A percentile compares a stretch with the other conserved stretches of the same genome.
Evolutionary conservation across 768 basidiomycete genomes (phyloP).

Genomic region (Gautieria morchelliformis): DNA sequence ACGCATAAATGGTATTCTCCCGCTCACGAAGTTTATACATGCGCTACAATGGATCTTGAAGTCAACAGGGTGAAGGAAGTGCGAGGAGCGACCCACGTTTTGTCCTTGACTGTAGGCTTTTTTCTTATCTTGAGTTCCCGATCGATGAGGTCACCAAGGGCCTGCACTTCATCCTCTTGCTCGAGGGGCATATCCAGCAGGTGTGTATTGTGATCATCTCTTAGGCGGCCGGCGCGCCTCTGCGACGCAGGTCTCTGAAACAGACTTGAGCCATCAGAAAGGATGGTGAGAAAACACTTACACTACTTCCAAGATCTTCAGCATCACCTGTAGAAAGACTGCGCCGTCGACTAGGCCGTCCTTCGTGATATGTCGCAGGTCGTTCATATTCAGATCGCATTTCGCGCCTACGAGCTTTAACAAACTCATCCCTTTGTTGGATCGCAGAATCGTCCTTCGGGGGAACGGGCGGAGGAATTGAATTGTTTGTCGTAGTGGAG

Average conservation of each 20-base stretch:
- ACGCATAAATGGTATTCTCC: constrained; percentile 70
- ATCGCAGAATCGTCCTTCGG: constrained; percentile 6
- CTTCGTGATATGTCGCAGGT: constrained; percentile 8
- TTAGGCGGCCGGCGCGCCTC: constrained; percentile 14
- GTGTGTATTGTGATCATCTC: constrained; percentile 21
- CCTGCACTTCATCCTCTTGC: constrained; percentile 39
- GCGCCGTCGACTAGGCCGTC: constrained; percentile 46
- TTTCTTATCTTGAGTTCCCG: constrained; percentile 46
- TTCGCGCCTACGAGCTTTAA: constrained; percentile 1
- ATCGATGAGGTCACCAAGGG: constrained; percentile 61
- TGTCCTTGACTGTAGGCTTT: constrained; percentile 6
- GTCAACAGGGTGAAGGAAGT: background rate
- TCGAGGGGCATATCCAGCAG: constrained; percentile 28
- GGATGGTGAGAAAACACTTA: constrained; percentile 13
- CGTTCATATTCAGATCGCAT: background rate
- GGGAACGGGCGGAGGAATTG: constrained; percentile 5
- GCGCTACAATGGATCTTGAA: constrained; percentile 25
- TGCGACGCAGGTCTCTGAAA: constrained; percentile 3
- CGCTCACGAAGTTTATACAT: constrained; percentile 79
- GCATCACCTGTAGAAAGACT: constrained; percentile 78
- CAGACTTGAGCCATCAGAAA: background rate
- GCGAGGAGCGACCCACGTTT: background rate
- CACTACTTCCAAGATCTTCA: constrained; percentile 27
- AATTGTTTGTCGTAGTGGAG: background rate
- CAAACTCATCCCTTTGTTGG: constrained; percentile 6